phyloP scores from a whole-genome alignment of 345 rosid genomes.

The Lagerstroemia speciosa region DNA sequence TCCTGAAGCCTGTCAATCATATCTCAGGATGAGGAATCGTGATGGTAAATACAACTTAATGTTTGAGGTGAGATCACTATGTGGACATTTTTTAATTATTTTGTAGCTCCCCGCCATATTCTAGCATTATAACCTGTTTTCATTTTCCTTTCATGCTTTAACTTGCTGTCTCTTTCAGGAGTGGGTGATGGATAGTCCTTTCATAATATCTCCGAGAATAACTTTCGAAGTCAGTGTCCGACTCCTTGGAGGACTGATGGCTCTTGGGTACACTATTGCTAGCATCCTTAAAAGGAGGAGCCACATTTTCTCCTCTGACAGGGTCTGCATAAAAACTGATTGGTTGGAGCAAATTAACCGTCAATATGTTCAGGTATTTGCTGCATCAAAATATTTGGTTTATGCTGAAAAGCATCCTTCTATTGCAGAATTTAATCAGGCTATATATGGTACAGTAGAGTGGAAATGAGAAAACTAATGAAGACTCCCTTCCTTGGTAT shows the following conservation, averaged over 20 bases:
- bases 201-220: conserved; percentile 95
- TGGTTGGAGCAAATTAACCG: conserved; percentile 97
- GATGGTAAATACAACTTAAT: conserved; percentile 98
- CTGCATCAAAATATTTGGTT: neutral
- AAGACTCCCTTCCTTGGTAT: conserved; percentile 6
- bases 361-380: conserved; percentile 75
- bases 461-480: neutral
- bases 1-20: conserved; percentile 99
- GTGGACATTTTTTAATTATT: neutral
- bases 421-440: neutral
- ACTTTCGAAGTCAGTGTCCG: conserved; percentile 96
- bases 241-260: conserved; percentile 96
- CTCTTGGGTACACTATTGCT: conserved; percentile 93
- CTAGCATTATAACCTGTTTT: neutral
- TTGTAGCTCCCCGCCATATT: neutral
- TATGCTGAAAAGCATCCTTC: neutral
- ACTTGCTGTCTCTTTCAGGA: conserved; percentile 49
- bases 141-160: neutral
- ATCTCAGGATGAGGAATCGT: conserved; percentile 96
- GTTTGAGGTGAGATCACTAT: conserved; percentile 70
- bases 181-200: conserved; percentile 97
- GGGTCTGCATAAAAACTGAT: conserved; percentile 76
- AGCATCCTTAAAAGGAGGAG: conserved; percentile 88
- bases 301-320: conserved; percentile 66
- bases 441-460: neutral